Base-by-base conservation (phyloP, 2,329 filamentous ascomycete genomes). In the Calonectria pseudoreteaudii region DNA sequence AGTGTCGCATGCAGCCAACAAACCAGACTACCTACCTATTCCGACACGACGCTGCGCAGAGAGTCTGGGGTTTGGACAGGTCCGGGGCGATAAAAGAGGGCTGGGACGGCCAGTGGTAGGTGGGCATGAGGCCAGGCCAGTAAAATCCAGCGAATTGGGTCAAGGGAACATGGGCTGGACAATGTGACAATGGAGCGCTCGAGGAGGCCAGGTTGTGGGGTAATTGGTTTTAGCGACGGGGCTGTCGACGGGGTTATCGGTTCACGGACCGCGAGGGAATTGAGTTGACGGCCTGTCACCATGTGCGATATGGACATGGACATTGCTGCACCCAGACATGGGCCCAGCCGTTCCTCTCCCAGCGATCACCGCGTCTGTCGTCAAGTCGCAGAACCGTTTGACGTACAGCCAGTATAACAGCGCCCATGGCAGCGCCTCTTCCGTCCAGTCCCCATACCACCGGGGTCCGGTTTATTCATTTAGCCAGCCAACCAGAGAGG, bases 91-190 rank as follows among this genome's bases (percentile, higher is more conserved):
- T 58, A 68, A 73, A 60, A 66, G 71, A 73, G 66, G 71, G 71
- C 66, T 50, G 71, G 66, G 58, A 62, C 71, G 30, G 30, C 66
- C 60, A n/a, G 38, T 73, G 71, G 71, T 73, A 73, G 66, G 71
- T 47, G 30, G 41, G 66, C 28, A 8, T 23, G 38, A 38, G 66
- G 66, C 60, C 62, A 60, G 44, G 50, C 26, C 71, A 66, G 60
- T 31, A 50, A 49, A 47, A 44, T 44, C 70, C 50, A 52, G 50
- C 71, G 71, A 73, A 73, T 73, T 52, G 60, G 66, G 67, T 41
- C 8, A 36, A 47, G 30, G 56, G 23, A 58, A 36, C 38, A 50
- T 38, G 53, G 36, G 34, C 26, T 44, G 8, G 47, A 67, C n/a
- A 62, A 68, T 68, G 66, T 49, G 52, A 71, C 41, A 66, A 60